phyloP scores from a whole-genome alignment of 495 filamentous ascomycete species.

The Schizothecium vesticola region DNA sequence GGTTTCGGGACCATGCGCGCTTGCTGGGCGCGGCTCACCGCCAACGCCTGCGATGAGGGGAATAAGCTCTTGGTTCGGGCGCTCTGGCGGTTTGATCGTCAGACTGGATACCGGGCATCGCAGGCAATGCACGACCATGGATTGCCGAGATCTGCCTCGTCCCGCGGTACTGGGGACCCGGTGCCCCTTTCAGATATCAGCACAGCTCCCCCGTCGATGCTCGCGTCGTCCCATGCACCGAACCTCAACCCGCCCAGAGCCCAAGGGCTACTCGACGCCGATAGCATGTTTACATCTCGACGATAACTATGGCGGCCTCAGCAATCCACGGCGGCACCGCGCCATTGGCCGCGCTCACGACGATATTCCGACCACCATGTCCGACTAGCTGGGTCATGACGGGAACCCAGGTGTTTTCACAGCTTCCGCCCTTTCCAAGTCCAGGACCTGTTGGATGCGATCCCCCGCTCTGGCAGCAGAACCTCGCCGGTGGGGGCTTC shows the following conservation, averaged over 20 bases:
- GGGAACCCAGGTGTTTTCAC: slow-evolving; percentile 33
- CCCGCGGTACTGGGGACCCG: slow-evolving; percentile 2
- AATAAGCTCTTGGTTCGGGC: not conserved
- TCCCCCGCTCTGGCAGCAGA: slow-evolving; percentile 31
- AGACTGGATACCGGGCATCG: slow-evolving; percentile 6
- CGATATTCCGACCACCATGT: slow-evolving; percentile 38
- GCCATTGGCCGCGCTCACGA: slow-evolving; percentile 35
- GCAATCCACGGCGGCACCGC: slow-evolving; percentile 21
- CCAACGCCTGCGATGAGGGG: not conserved
- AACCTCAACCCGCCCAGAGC: not conserved
- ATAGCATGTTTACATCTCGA: slow-evolving; percentile 1
- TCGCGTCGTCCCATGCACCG: not conserved
- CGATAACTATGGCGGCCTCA: slow-evolving; percentile 1
- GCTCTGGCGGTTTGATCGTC: slow-evolving; percentile 9
- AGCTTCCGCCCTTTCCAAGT: slow-evolving; percentile 35
- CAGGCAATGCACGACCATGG: not conserved
- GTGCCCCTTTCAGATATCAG: not conserved
- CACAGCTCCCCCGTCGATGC: not conserved
- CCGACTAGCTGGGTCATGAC: slow-evolving; percentile 36
- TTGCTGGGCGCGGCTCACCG: not conserved
- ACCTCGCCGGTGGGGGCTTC: slow-evolving; percentile 32
- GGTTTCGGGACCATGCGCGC: not conserved
- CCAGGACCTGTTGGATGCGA: slow-evolving; percentile 31
- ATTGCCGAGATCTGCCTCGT: slow-evolving; percentile 3
- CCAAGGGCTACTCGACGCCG: not conserved